phyloP scores from a whole-genome alignment of 345 rosid genomes.

The Nasturtium officinale region DNA sequence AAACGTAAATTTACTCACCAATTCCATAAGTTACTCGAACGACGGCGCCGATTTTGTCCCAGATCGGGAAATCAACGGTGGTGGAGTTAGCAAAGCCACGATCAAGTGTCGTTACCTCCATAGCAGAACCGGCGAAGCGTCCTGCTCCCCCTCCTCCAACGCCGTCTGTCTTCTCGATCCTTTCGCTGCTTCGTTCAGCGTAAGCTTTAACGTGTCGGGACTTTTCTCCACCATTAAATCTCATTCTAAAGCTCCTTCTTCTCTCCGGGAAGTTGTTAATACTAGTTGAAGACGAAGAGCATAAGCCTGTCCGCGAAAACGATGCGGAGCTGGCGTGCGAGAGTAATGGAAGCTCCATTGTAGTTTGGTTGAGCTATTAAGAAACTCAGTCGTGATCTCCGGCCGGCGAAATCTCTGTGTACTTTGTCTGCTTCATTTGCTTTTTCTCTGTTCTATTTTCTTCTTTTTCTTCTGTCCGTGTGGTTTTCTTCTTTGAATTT shows the following conservation, averaged over 20 bases:
- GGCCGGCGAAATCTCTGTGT: not conserved
- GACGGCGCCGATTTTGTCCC: conserved; percentile 94
- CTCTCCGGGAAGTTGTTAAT: conserved; percentile 33
- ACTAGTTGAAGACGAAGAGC: conserved; percentile 34
- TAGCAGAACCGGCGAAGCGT: conserved; percentile 53
- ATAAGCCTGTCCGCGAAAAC: conserved; percentile 44
- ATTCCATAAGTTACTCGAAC: conserved; percentile 88
- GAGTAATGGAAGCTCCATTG: conserved; percentile 57
- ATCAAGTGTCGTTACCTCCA: conserved; percentile 83
- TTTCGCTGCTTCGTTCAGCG: conserved; percentile 53
- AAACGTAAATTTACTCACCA: conserved; percentile 49
- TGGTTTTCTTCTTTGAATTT: conserved; percentile 1
- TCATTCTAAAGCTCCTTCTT: conserved; percentile 37
- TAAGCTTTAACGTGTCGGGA: conserved; percentile 49
- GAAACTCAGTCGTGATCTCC: conserved; percentile 28
- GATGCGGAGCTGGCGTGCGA: conserved; percentile 41
- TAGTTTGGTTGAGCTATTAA: not conserved
- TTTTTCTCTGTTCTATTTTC: not conserved
- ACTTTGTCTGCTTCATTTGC: conserved; percentile 25
- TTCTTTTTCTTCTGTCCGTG: conserved; percentile 3
- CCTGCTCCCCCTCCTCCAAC: conserved; percentile 24
- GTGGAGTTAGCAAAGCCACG: conserved; percentile 58
- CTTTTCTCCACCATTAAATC: conserved; percentile 33
- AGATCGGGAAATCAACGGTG: conserved; percentile 66
- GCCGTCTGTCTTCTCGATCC: conserved; percentile 55